Evolutionary conservation across 2,329 filamentous ascomycete species (phyloP).

Genomic region (Hypoxylon sp.): DNA sequence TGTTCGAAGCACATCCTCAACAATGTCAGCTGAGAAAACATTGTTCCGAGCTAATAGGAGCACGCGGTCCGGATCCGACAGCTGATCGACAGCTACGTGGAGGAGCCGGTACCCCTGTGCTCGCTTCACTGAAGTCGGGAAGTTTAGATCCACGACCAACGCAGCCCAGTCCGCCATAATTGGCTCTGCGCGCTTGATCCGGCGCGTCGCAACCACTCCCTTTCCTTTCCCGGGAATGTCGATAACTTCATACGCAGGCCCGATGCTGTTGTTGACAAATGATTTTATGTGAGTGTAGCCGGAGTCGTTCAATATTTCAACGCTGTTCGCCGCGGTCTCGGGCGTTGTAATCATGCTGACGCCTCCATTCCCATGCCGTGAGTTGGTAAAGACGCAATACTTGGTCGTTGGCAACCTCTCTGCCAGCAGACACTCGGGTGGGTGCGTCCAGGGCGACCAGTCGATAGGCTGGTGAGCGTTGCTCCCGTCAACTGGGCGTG

Average conservation of each 20-base stretch:
- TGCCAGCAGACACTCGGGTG: slow-evolving; percentile 42
- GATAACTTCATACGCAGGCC: slow-evolving; percentile 49
- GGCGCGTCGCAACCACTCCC: slow-evolving; percentile 55
- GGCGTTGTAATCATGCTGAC: slow-evolving; percentile 57
- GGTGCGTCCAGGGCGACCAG: slow-evolving; percentile 51
- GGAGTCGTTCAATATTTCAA: slow-evolving; percentile 51
- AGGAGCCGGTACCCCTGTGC: slow-evolving; percentile 54
- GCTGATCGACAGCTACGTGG: slow-evolving; percentile 50
- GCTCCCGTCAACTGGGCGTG: slow-evolving; percentile 44
- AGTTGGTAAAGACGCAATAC: slow-evolving; percentile 51
- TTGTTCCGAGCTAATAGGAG: slow-evolving; percentile 51
- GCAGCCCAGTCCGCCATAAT: slow-evolving; percentile 57
- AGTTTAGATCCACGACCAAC: slow-evolving; percentile 53
- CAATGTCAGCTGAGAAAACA: slow-evolving; percentile 46
- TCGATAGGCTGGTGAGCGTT: slow-evolving; percentile 40
- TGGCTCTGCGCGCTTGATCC: slow-evolving; percentile 54
- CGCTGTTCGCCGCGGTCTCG: slow-evolving; percentile 52
- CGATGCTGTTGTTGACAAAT: slow-evolving; percentile 10
- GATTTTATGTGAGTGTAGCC: slow-evolving; percentile 40
- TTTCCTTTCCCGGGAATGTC: slow-evolving; percentile 55
- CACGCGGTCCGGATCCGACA: slow-evolving; percentile 51
- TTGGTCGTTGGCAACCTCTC: slow-evolving; percentile 33
- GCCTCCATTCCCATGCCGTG: slow-evolving; percentile 50
- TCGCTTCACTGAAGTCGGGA: slow-evolving; percentile 52
- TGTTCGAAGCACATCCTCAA: slow-evolving; percentile 57